Conservation (phyloP, 352 stramenopile genomes). For the Globisporangium lucens region DNA sequence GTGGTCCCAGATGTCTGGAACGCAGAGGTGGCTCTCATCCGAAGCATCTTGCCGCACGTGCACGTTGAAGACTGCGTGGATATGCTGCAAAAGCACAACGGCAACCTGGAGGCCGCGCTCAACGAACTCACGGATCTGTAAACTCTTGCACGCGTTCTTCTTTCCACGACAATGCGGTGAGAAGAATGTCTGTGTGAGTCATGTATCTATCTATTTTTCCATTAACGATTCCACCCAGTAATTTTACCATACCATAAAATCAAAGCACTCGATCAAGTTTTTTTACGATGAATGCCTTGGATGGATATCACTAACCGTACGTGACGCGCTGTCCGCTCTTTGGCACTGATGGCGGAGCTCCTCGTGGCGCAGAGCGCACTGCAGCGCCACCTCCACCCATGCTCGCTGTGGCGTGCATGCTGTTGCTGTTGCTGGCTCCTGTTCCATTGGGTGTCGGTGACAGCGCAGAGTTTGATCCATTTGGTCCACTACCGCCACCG, state of each 20-base stretch:
- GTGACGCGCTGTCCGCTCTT: slow-evolving; percentile 12
- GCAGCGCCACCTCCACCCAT: slow-evolving; percentile 21
- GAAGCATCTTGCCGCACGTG: slow-evolving; percentile 49
- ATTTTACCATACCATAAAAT: not conserved
- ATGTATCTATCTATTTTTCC: slow-evolving; percentile 1
- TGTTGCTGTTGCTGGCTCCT: slow-evolving; percentile 17
- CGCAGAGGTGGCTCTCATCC: slow-evolving; percentile 42
- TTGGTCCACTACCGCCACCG: not conserved
- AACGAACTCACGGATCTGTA: slow-evolving; percentile 63
- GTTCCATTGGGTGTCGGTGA: slow-evolving; percentile 1
- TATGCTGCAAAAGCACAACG: slow-evolving; percentile 49
- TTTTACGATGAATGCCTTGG: not conserved
- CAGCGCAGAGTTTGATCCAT: not conserved
- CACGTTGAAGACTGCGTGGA: slow-evolving; percentile 42
- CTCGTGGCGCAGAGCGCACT: not conserved
- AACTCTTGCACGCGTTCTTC: slow-evolving; percentile 6
- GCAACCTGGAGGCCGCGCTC: slow-evolving; percentile 51
- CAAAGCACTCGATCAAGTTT: not conserved
- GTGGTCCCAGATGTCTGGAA: slow-evolving; percentile 39
- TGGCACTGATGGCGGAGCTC: slow-evolving; percentile 18
- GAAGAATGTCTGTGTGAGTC: not conserved
- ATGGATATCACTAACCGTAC: not conserved
- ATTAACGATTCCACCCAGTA: not conserved
- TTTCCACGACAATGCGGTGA: not conserved
- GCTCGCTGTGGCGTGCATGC: slow-evolving; percentile 32